Percentiles rank a stretch among this genome's conserved stretches.
Evolutionary conservation across 2,329 filamentous ascomycete species (phyloP).

Genomic region (Dactylellina cionopaga): DNA sequence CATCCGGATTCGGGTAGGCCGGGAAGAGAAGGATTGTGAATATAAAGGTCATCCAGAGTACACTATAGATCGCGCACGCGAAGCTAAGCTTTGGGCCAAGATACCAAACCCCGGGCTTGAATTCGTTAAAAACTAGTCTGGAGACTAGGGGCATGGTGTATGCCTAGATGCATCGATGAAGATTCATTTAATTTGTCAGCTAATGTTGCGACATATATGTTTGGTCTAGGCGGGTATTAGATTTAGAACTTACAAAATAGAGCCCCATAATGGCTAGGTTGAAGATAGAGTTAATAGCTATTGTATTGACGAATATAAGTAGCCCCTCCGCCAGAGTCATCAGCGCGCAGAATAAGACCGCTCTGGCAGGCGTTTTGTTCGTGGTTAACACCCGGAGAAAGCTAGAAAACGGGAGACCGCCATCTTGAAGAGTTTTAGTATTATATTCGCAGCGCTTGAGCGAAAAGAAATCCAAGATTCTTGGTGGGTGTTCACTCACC

Average conservation of each 20-base stretch:
- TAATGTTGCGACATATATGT: no score
- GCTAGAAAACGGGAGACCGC: constrained; percentile 58
- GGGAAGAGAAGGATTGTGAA: constrained; percentile 58
- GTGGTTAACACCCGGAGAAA: constrained; percentile 57
- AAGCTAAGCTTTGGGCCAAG: constrained; percentile 57
- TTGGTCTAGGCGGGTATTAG: neutral
- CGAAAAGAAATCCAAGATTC: neutral
- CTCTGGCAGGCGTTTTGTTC: constrained; percentile 58
- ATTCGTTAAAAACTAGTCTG: constrained; percentile 57
- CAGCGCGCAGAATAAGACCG: constrained; percentile 57
- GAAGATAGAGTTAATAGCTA: constrained; percentile 59
- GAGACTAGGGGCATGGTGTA: constrained; percentile 59
- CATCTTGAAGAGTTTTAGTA: constrained; percentile 53
- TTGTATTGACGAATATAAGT: constrained; percentile 59
- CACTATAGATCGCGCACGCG: constrained; percentile 56
- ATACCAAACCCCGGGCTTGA: constrained; percentile 58
- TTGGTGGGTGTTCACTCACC: constrained; percentile 45
- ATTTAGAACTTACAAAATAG: constrained; percentile 55
- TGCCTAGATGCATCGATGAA: constrained; percentile 39
- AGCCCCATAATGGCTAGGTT: constrained; percentile 59
- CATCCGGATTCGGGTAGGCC: constrained; percentile 53
- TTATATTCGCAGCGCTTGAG: neutral
- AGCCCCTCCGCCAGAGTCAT: constrained; percentile 58
- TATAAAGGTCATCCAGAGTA: constrained; percentile 59
- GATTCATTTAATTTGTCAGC: neutral